phyloP scores from a whole-genome alignment of 768 basidiomycete species.

The Gloeophyllum trabeum region DNA sequence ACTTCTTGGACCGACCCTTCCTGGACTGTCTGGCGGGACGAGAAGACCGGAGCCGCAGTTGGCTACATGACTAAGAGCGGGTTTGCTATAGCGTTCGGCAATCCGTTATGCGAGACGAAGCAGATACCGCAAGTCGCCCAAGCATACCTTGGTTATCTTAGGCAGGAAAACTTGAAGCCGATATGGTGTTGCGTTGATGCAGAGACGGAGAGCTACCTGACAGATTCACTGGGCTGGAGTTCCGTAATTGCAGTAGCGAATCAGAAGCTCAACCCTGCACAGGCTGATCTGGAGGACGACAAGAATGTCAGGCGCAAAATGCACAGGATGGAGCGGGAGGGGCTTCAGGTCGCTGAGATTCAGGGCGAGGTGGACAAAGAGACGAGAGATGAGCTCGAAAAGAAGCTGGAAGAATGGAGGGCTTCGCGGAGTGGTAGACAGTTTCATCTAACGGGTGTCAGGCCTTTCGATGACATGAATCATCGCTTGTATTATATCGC shows the following conservation, averaged over 20 bases:
- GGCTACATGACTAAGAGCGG: slow-evolving; percentile 44
- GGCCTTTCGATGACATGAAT: slow-evolving; percentile 25
- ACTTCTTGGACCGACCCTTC: slow-evolving; percentile 59
- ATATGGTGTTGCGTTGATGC: slow-evolving; percentile 52
- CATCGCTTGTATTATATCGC: slow-evolving; percentile 31
- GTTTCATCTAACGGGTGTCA: slow-evolving; percentile 31
- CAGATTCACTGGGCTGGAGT: slow-evolving; percentile 37
- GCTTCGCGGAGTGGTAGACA: slow-evolving; percentile 41
- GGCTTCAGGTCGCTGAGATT: slow-evolving; percentile 37
- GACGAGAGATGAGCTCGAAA: slow-evolving; percentile 35
- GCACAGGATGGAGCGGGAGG: slow-evolving; percentile 40
- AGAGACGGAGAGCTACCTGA: slow-evolving; percentile 39
- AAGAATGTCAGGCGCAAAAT: slow-evolving; percentile 56
- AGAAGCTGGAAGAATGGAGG: slow-evolving; percentile 47
- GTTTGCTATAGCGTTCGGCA: slow-evolving; percentile 54
- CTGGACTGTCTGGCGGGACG: slow-evolving; percentile 38
- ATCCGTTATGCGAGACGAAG: slow-evolving; percentile 33
- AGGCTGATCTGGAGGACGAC: slow-evolving; percentile 37
- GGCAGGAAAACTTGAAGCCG: slow-evolving; percentile 28
- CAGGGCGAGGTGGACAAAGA: slow-evolving; percentile 27
- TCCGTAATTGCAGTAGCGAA: slow-evolving; percentile 54
- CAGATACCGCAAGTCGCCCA: slow-evolving; percentile 30
- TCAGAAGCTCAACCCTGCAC: slow-evolving; percentile 32
- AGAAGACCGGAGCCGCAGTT: slow-evolving; percentile 43
- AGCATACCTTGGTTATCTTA: slow-evolving; percentile 30